Conservation (phyloP, 176 grass and related monocot genomes). For the Paspalum notatum region DNA sequence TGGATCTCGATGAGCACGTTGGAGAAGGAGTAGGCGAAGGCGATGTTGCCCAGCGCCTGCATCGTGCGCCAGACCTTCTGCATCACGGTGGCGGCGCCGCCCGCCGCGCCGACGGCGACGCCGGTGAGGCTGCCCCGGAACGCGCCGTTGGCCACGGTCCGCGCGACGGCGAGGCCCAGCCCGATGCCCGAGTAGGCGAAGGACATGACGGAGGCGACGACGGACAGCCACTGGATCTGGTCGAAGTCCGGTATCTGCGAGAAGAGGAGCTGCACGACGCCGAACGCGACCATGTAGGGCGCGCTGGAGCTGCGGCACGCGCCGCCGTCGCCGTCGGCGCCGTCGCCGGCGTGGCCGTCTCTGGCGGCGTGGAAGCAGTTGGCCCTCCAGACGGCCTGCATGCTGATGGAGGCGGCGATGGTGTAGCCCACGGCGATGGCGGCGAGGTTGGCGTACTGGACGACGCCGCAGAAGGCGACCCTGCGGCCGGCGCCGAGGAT, state of each 20-base stretch:
- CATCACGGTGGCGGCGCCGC: conserved; percentile 23
- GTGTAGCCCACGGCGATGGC: conserved; percentile 74
- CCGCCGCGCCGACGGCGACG: conserved; percentile 51
- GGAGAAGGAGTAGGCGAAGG: conserved; percentile 77
- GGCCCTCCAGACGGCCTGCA: conserved; percentile 61
- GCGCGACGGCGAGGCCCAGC: conserved; percentile 57
- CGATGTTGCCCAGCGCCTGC: conserved; percentile 69
- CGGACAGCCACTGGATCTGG: conserved; percentile 76
- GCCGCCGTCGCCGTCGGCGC: conserved; percentile 36
- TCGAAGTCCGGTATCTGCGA: conserved; percentile 76
- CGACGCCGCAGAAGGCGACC: conserved; percentile 50
- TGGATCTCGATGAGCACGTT: conserved; percentile 73
- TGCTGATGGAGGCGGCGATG: conserved; percentile 74
- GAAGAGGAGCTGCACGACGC: conserved; percentile 53
- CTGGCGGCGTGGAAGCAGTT: conserved; percentile 63
- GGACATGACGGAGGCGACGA: conserved; percentile 74
- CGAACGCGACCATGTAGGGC: conserved; percentile 72
- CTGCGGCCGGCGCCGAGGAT: conserved; percentile 59
- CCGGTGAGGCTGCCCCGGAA: conserved; percentile 58
- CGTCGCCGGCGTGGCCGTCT: conserved; percentile 49
- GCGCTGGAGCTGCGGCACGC: conserved; percentile 52
- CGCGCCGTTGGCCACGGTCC: conserved; percentile 46
- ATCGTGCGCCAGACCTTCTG: conserved; percentile 60
- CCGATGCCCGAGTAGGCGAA: conserved; percentile 76
- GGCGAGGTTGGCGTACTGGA: conserved; percentile 74